Conservation (phyloP, 2,329 filamentous ascomycete species). For the Simplicillium sp. region DNA sequence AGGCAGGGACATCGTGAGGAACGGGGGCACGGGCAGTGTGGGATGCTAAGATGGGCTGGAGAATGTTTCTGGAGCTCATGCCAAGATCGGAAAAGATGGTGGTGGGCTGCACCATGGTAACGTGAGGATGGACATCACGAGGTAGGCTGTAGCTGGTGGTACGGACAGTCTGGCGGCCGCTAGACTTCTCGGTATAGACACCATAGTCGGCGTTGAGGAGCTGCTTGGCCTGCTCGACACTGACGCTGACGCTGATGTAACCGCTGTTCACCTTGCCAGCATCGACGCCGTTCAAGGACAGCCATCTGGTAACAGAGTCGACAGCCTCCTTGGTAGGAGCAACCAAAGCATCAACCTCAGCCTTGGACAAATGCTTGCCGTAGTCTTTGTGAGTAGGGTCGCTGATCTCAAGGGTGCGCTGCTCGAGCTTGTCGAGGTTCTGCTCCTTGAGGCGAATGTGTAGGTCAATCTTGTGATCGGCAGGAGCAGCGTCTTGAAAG, state of each 20-base stretch:
- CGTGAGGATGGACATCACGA: background rate
- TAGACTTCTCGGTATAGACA: background rate
- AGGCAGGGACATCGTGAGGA: too few species aligned
- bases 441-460: background rate
- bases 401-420: slow-evolving; percentile 1
- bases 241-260: background rate
- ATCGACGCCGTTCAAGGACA: background rate
- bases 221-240: background rate
- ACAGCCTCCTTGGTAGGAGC: background rate
- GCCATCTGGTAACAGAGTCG: background rate
- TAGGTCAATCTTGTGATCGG: background rate
- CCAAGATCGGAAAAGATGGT: background rate
- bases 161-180: background rate
- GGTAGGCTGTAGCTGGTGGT: background rate
- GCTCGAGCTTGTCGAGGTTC: slow-evolving; percentile 1
- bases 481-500: background rate
- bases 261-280: background rate
- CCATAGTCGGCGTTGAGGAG: background rate
- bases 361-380: slow-evolving; percentile 3
- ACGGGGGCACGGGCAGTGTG: too few species aligned
- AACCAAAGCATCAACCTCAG: slow-evolving; percentile 1
- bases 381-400: slow-evolving; percentile 1
- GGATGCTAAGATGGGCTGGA: too few species aligned
- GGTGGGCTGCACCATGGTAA: background rate
- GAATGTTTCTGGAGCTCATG: background rate